phyloP scores from a whole-genome alignment of 441 rosid species.

The Euphorbia corollata region DNA sequence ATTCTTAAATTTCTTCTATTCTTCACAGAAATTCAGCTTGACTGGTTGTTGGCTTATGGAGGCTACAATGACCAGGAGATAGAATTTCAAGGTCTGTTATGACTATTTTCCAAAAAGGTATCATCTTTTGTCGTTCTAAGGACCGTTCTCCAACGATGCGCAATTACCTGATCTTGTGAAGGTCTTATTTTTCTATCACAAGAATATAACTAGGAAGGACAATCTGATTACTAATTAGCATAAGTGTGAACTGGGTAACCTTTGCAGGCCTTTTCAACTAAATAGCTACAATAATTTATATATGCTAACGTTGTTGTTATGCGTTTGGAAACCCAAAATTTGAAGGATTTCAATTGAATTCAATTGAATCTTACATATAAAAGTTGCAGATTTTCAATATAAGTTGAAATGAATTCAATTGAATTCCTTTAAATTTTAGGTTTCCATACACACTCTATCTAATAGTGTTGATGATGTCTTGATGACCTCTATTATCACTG shows the following conservation, averaged over 20 bases:
- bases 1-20: background rate
- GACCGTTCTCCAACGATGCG: background rate
- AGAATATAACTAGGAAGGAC: background rate
- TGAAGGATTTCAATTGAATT: too few species aligned
- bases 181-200: conserved; percentile 11
- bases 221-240: conserved; percentile 4
- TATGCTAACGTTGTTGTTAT: too few species aligned
- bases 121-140: conserved; percentile 6
- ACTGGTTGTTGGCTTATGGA: background rate
- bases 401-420: too few species aligned
- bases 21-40: conserved; percentile 3
- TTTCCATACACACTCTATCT: too few species aligned
- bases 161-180: conserved; percentile 11
- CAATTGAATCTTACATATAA: too few species aligned
- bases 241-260: background rate
- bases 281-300: background rate
- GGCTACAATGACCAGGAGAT: background rate
- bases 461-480: too few species aligned
- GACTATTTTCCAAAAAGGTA: background rate
- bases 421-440: too few species aligned
- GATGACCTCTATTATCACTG: too few species aligned
- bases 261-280: conserved; percentile 6
- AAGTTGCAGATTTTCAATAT: too few species aligned
- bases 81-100: conserved; percentile 1
- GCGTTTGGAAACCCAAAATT: too few species aligned